Conservation (phyloP, 2,329 filamentous ascomycete genomes). For the Colletotrichum limetticola region DNA sequence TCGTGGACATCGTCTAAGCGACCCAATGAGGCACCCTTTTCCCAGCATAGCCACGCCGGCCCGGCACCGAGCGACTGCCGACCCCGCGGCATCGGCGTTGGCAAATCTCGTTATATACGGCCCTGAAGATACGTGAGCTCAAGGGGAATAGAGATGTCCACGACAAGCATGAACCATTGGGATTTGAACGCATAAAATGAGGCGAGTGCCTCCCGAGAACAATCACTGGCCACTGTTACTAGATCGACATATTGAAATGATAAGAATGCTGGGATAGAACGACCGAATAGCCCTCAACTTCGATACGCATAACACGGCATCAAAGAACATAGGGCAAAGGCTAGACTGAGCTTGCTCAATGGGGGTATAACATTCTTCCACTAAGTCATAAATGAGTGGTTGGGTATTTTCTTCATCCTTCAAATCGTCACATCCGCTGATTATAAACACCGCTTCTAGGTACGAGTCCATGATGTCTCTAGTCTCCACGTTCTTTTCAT, state of each 20-base stretch:
- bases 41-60: constrained; percentile 18
- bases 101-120: background rate
- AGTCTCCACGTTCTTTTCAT: constrained; percentile 7
- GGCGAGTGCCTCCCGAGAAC: background rate
- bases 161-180: background rate
- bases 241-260: too few species aligned
- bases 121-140: too few species aligned
- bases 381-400: constrained; percentile 8
- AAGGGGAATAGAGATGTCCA: background rate
- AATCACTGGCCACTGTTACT: too few species aligned
- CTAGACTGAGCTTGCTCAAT: background rate
- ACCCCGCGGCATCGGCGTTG: background rate
- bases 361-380: background rate
- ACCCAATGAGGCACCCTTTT: background rate
- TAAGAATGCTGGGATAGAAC: background rate
- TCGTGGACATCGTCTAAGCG: background rate
- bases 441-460: background rate
- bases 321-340: too few species aligned
- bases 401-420: constrained; percentile 20
- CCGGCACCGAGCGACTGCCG: background rate
- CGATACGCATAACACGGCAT: too few species aligned
- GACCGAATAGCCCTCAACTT: background rate
- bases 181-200: background rate
- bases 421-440: constrained; percentile 1
- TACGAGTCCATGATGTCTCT: background rate